A percentile compares a stretch with the other conserved stretches of the same genome.
phyloP scores from a whole-genome alignment of 768 basidiomycete species.

The Podaxis sp. region DNA sequence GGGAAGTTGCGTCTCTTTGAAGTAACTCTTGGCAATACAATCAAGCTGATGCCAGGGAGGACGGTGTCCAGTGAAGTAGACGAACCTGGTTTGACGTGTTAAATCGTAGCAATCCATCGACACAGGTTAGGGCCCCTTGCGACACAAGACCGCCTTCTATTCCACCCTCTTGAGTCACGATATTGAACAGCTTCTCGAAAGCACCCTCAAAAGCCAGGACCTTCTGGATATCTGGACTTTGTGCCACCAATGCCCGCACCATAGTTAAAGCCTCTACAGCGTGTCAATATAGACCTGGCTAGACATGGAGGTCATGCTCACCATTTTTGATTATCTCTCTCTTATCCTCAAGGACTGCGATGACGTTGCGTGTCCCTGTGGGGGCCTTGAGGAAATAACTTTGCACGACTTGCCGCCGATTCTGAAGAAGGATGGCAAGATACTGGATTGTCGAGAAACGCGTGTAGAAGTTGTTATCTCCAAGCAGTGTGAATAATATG shows the following conservation, averaged over 20 bases:
- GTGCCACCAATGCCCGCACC: conserved; percentile 74
- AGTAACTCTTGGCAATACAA: conserved; percentile 71
- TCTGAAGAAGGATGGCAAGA: conserved; percentile 73
- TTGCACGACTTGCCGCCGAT: conserved; percentile 79
- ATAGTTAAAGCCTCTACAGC: conserved; percentile 75
- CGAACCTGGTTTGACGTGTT: conserved; percentile 92
- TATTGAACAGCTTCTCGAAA: conserved; percentile 92
- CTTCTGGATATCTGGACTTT: conserved; percentile 94
- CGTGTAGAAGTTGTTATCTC: conserved; percentile 75
- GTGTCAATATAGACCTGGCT: background rate
- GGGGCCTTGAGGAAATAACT: conserved; percentile 87
- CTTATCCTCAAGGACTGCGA: conserved; percentile 76
- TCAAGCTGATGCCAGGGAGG: conserved; percentile 14
- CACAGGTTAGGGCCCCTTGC: conserved; percentile 79
- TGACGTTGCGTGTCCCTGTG: conserved; percentile 68
- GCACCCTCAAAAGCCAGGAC: conserved; percentile 95
- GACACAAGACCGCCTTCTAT: conserved; percentile 86
- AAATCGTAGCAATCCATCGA: conserved; percentile 84
- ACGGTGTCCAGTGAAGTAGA: background rate
- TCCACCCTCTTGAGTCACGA: conserved; percentile 83
- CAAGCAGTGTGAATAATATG: conserved; percentile 71
- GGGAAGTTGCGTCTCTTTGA: conserved; percentile 81
- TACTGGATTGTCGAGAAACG: conserved; percentile 83
- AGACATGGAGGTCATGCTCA: conserved; percentile 28
- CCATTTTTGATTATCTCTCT: conserved; percentile 88